phyloP scores from a whole-genome alignment of 768 basidiomycete genomes.

The Calocybe gangraenosa region DNA sequence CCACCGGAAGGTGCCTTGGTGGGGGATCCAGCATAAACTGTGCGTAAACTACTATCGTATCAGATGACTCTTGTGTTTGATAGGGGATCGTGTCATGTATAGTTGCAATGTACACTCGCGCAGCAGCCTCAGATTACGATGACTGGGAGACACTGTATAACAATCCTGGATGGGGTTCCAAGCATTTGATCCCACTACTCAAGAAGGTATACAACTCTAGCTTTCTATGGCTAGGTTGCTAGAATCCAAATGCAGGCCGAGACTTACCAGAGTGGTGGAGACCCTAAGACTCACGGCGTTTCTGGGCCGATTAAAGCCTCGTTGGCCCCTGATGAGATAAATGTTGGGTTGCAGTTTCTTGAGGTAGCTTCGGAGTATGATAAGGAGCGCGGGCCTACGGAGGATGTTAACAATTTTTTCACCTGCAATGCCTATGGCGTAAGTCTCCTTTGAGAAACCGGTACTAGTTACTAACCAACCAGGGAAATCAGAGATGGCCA shows the following conservation, averaged over 20 bases:
- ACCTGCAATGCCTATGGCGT: conserved; percentile 47
- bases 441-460: conserved; percentile 16
- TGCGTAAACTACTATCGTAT: conserved; percentile 19
- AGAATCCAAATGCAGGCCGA: conserved; percentile 28
- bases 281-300: conserved; percentile 38
- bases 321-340: conserved; percentile 30
- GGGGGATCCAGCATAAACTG: conserved; percentile 64
- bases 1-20: conserved; percentile 48
- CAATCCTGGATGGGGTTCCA: conserved; percentile 61
- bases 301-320: conserved; percentile 50
- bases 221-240: not conserved
- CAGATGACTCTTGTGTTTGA: not conserved
- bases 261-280: conserved; percentile 28
- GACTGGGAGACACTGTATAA: conserved; percentile 50
- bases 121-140: conserved; percentile 61
- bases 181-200: conserved; percentile 52
- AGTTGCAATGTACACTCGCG: conserved; percentile 56
- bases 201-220: conserved; percentile 40
- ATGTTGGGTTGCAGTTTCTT: conserved; percentile 44
- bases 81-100: not conserved
- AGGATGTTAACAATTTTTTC: conserved; percentile 47
- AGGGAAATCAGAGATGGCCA: conserved; percentile 56
- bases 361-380: conserved; percentile 43
- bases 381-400: conserved; percentile 34
- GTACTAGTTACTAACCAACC: too few relatives aligned